Percentiles rank a stretch among this genome's conserved stretches.
Conservation (phyloP, 129 eudicot species). For the Helianthus annuus region DNA sequence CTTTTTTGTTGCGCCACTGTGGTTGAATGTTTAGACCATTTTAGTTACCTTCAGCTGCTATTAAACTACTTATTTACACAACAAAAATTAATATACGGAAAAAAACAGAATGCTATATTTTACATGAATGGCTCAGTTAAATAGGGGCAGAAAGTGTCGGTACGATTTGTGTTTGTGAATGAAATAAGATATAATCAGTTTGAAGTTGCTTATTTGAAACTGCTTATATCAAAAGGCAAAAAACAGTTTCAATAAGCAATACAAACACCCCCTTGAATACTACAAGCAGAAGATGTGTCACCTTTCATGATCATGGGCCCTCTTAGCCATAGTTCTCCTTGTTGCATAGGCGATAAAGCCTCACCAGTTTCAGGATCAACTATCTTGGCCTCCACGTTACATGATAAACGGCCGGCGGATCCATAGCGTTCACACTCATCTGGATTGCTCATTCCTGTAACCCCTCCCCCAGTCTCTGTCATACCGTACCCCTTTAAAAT, state of each 20-base stretch:
- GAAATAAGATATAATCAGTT: not conserved
- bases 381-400: constrained; percentile 71
- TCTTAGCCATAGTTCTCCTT: constrained; percentile 86
- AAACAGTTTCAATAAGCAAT: not conserved
- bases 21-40: not conserved
- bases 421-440: constrained; percentile 61
- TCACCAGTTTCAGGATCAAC: constrained; percentile 82
- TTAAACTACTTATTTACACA: constrained; percentile 6
- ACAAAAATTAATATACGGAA: not conserved
- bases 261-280: not conserved
- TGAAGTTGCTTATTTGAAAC: not conserved
- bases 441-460: constrained; percentile 49
- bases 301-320: constrained; percentile 96
- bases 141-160: not conserved
- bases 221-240: not conserved
- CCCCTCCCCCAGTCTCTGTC: constrained; percentile 87
- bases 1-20: not conserved
- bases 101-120: not conserved
- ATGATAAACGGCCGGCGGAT: constrained; percentile 77
- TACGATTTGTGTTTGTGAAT: not conserved
- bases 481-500: constrained; percentile 73
- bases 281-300: constrained; percentile 25
- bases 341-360: constrained; percentile 70
- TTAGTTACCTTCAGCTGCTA: not conserved
- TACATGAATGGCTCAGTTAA: not conserved